These are phyloP conservation scores for Scutellaria barbata DNA, from an alignment of 257 asterid genomes.

Conservation along the genomic window DNA sequence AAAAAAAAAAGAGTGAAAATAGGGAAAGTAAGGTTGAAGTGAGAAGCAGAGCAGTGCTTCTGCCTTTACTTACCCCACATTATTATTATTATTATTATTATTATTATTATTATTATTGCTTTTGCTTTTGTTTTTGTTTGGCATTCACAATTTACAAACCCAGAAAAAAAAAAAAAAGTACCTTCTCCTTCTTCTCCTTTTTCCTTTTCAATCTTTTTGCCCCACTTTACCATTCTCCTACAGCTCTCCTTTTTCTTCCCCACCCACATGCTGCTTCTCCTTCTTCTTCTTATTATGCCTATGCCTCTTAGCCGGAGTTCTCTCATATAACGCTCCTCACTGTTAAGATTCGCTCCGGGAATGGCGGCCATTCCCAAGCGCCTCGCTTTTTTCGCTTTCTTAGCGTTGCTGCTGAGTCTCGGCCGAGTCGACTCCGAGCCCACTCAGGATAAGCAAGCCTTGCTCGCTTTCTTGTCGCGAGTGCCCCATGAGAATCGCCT, in stretches of 20 bases:
- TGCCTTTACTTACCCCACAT: too few relatives aligned
- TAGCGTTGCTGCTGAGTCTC: constrained; percentile 23
- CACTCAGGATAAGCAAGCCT: constrained; percentile 75
- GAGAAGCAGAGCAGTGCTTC: too few relatives aligned
- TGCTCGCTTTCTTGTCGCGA: constrained; percentile 63
- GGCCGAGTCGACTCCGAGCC: constrained; percentile 60
- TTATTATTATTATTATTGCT: too few relatives aligned
- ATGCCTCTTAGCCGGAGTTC: constrained; percentile 19
- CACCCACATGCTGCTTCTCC: neutral
- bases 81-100: too few relatives aligned
- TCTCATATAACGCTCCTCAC: neutral
- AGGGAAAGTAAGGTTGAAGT: too few relatives aligned
- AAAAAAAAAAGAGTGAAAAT: too few relatives aligned
- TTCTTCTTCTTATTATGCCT: neutral
- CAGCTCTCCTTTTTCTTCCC: neutral
- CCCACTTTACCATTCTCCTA: neutral
- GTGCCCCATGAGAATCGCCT: constrained; percentile 74
- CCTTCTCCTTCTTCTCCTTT: neutral
- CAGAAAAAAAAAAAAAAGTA: too few relatives aligned
- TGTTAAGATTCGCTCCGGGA: neutral
- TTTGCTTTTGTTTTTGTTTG: too few relatives aligned
- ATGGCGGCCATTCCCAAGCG: constrained; percentile 14
- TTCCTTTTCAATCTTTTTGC: neutral
- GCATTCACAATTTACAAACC: too few relatives aligned
- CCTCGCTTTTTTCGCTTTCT: neutral